Evolutionary conservation across 2,329 filamentous ascomycete species (phyloP).

Genomic region (Pseudogymnoascus sp.): DNA sequence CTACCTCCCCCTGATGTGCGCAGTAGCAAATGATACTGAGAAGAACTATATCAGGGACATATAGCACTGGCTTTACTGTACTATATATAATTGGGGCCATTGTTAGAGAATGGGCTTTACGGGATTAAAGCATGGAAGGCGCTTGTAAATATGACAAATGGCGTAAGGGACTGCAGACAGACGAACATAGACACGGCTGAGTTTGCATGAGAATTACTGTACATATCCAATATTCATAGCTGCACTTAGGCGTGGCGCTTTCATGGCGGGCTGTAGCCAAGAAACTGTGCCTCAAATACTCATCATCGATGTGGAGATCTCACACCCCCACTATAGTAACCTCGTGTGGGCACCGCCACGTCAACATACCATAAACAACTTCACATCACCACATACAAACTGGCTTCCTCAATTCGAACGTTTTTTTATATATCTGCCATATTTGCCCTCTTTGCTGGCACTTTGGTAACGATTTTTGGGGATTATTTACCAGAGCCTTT

Average conservation of each 20-base stretch:
- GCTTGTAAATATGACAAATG: constrained; percentile 1
- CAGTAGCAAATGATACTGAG: background rate
- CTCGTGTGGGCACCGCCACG: background rate
- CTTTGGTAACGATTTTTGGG: constrained; percentile 15
- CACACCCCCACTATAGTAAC: constrained; percentile 5
- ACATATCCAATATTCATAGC: background rate
- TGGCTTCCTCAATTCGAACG: constrained; percentile 17
- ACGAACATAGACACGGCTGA: background rate
- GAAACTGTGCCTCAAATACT: constrained; percentile 2
- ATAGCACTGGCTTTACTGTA: background rate
- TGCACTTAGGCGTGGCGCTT: background rate
- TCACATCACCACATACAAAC: constrained; percentile 15
- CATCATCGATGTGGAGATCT: constrained; percentile 8
- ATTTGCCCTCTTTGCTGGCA: constrained; percentile 14
- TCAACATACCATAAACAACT: constrained; percentile 5
- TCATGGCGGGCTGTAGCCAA: background rate
- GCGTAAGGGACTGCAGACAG: background rate
- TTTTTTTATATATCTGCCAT: constrained; percentile 16
- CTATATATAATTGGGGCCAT: background rate
- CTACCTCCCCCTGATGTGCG: constrained; percentile 3
- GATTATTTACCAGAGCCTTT: background rate
- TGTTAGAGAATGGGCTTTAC: background rate
- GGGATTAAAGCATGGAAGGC: background rate
- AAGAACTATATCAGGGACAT: background rate
- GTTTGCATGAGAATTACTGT: background rate